phyloP scores from a whole-genome alignment of 805 yeast species.

The Lipomyces spencermartinsiae region DNA sequence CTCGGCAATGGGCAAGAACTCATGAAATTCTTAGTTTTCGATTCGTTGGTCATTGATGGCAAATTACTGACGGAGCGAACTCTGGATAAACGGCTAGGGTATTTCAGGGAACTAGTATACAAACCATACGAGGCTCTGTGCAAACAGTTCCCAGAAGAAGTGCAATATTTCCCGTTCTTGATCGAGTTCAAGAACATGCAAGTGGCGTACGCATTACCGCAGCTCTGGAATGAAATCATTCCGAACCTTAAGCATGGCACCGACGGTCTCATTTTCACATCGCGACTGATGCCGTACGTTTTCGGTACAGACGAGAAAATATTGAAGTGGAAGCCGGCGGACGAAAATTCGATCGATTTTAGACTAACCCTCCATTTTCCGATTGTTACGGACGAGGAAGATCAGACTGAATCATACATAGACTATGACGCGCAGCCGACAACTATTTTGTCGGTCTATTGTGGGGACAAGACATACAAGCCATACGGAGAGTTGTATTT shows the following conservation, averaged over 20 bases:
- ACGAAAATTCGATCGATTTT: slow-evolving; percentile 93
- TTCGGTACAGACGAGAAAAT: slow-evolving; percentile 88
- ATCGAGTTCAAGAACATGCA: slow-evolving; percentile 89
- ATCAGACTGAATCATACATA: slow-evolving; percentile 55
- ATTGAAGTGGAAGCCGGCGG: slow-evolving; percentile 96
- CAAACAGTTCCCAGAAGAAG: slow-evolving; percentile 70
- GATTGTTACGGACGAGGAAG: slow-evolving; percentile 52
- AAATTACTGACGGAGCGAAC: slow-evolving; percentile 70
- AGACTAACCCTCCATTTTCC: slow-evolving; percentile 69
- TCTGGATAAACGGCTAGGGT: slow-evolving; percentile 83
- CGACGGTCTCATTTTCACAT: slow-evolving; percentile 93
- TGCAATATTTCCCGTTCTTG: slow-evolving; percentile 80
- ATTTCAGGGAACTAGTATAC: slow-evolving; percentile 78
- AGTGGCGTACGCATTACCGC: slow-evolving; percentile 74
- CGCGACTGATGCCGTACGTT: slow-evolving; percentile 83
- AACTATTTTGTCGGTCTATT: slow-evolving; percentile 76
- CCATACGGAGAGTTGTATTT: slow-evolving; percentile 70
- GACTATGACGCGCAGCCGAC: slow-evolving; percentile 84
- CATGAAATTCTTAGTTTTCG: slow-evolving; percentile 84
- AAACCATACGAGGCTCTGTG: slow-evolving; percentile 81
- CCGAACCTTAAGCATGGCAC: slow-evolving; percentile 79
- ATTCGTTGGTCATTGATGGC: slow-evolving; percentile 85
- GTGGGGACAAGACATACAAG: slow-evolving; percentile 67
- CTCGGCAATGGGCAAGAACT: slow-evolving; percentile 59
- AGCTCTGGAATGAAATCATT: slow-evolving; percentile 73